Conservation (phyloP, 2,329 filamentous ascomycete genomes). For the Colletotrichum camelliae region DNA sequence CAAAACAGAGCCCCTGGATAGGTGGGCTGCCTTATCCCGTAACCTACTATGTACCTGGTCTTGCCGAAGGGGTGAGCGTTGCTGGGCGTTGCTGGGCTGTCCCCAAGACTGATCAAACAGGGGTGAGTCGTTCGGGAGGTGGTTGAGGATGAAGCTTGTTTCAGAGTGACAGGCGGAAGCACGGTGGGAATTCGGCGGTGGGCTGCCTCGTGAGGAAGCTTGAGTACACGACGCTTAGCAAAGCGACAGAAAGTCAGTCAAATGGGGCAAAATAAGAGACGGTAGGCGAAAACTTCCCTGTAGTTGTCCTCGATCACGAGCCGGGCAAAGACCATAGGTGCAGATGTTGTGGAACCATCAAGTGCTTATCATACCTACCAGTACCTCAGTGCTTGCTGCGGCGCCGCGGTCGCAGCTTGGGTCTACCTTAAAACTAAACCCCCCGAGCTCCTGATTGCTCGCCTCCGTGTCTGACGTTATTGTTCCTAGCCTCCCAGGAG, state of each 20-base stretch:
- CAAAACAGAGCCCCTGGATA: background rate
- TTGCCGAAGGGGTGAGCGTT: background rate
- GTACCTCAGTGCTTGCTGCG: background rate
- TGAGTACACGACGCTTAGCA: background rate
- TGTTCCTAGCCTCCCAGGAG: background rate
- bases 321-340: background rate
- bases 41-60: background rate
- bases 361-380: background rate
- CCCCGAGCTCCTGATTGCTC: background rate
- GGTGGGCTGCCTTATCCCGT: background rate
- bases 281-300: background rate
- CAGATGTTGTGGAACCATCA: background rate
- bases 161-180: slow-evolving; percentile 5
- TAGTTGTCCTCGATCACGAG: background rate
- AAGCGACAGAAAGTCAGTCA: background rate
- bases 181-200: background rate
- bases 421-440: background rate
- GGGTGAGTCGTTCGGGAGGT: background rate
- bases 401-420: background rate
- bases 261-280: background rate
- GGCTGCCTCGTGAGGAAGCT: background rate
- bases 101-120: background rate
- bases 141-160: slow-evolving; percentile 15
- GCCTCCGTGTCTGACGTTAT: background rate
- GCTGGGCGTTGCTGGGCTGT: background rate